phyloP scores from a whole-genome alignment of 305 asterid species.

The Fraxinus albicans region DNA sequence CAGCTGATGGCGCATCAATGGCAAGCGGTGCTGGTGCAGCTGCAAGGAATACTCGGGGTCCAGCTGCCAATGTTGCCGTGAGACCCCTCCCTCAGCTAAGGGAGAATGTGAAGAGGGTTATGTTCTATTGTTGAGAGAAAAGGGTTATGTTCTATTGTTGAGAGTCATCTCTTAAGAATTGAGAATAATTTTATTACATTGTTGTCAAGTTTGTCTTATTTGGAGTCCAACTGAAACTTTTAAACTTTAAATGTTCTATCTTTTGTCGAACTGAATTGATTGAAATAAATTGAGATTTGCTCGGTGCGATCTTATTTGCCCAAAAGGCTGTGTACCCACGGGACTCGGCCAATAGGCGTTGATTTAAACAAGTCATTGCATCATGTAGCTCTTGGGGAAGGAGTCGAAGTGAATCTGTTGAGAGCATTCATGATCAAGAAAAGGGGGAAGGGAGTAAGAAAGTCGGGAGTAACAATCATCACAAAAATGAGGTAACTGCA shows the following conservation, averaged over 20 bases:
- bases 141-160: no score
- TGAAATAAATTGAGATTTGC: not conserved
- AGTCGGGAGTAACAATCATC: not conserved
- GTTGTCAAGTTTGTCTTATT: not conserved
- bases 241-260: not conserved
- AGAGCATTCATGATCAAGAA: not conserved
- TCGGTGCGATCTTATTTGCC: not conserved
- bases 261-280: not conserved
- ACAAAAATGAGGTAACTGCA: not conserved
- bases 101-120: constrained; percentile 85
- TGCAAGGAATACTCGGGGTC: constrained; percentile 52
- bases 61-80: constrained; percentile 60
- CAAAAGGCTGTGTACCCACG: not conserved
- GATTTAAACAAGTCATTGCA: not conserved
- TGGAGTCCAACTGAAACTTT: not conserved
- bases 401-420: not conserved
- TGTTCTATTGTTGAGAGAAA: constrained; percentile 75
- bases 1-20: constrained; percentile 80
- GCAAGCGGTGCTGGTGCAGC: constrained; percentile 58
- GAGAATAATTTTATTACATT: not conserved
- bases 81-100: constrained; percentile 87
- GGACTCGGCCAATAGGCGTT: not conserved
- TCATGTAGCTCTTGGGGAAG: not conserved
- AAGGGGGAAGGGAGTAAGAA: not conserved
- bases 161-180: not conserved